phyloP scores from a whole-genome alignment of 2,329 filamentous ascomycete genomes.

The Hansfordia pulvinata region DNA sequence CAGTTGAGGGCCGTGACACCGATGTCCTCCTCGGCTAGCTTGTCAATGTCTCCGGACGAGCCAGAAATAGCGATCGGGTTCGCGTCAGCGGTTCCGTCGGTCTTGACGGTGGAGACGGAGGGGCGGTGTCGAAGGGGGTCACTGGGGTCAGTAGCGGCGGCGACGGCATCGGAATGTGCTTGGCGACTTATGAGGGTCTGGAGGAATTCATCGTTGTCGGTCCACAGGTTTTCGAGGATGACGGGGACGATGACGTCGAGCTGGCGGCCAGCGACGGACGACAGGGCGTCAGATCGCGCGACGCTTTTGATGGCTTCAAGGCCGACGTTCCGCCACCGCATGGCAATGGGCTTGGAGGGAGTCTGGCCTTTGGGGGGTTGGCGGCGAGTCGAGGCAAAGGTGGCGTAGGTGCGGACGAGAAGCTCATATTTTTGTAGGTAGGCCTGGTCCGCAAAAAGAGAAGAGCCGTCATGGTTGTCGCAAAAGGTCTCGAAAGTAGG shows the following conservation, averaged over 20 bases:
- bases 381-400: slow-evolving; percentile 56
- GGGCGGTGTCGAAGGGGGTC: slow-evolving; percentile 52
- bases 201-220: slow-evolving; percentile 57
- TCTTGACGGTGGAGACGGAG: slow-evolving; percentile 68
- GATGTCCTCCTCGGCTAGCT: slow-evolving; percentile 78
- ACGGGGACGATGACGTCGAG: slow-evolving; percentile 70
- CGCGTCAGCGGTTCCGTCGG: slow-evolving; percentile 50
- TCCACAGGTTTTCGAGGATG: slow-evolving; percentile 77
- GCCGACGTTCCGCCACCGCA: slow-evolving; percentile 65
- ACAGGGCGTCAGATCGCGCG: slow-evolving; percentile 65
- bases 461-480: slow-evolving; percentile 73
- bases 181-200: slow-evolving; percentile 51
- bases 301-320: slow-evolving; percentile 70
- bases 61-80: slow-evolving; percentile 63
- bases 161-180: slow-evolving; percentile 50
- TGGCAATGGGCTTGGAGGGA: slow-evolving; percentile 57
- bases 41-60: slow-evolving; percentile 77
- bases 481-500: slow-evolving; percentile 82
- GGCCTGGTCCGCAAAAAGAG: slow-evolving; percentile 71
- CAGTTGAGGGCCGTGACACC: slow-evolving; percentile 75
- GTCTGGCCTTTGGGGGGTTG: slow-evolving; percentile 35
- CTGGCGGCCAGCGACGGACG: slow-evolving; percentile 61
- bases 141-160: slow-evolving; percentile 57
- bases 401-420: slow-evolving; percentile 66
- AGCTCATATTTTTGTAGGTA: slow-evolving; percentile 75